Percentiles rank a stretch among this genome's conserved stretches.
These are phyloP conservation scores for Aspergillus pseudotamarii DNA, from an alignment of 2,329 filamentous ascomycete species.

Conservation along the genomic window DNA sequence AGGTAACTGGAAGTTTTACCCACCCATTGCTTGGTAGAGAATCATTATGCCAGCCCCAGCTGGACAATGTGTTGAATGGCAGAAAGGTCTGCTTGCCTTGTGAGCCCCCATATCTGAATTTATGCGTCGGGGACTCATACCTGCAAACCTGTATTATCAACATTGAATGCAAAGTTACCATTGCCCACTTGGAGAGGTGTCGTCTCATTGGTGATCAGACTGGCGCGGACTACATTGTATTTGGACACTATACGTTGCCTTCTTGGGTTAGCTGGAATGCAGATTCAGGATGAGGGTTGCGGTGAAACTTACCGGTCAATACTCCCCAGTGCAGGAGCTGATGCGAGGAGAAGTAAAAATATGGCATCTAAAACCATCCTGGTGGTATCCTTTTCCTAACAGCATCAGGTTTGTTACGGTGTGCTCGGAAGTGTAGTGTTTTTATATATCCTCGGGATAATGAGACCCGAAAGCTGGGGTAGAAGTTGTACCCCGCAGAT, in stretches of 20 bases:
- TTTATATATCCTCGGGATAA: background rate
- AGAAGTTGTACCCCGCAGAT: background rate
- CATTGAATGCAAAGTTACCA: slow-evolving; percentile 20
- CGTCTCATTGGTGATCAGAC: slow-evolving; percentile 16
- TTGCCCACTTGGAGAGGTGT: slow-evolving; percentile 21
- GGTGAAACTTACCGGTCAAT: slow-evolving; percentile 5
- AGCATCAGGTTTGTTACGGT: no score
- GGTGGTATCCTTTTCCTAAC: background rate
- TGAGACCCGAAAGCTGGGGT: background rate
- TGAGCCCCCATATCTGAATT: background rate
- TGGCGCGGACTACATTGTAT: slow-evolving; percentile 17
- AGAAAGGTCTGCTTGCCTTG: slow-evolving; percentile 9
- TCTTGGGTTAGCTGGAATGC: background rate
- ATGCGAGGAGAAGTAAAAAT: background rate
- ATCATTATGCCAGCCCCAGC: slow-evolving; percentile 23
- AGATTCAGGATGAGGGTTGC: background rate
- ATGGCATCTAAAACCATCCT: background rate
- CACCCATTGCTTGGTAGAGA: slow-evolving; percentile 16
- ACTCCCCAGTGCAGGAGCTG: background rate
- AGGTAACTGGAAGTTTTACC: background rate
- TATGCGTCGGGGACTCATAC: background rate
- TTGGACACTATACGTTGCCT: slow-evolving; percentile 13
- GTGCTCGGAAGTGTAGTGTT: no score
- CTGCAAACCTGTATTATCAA: slow-evolving; percentile 21
- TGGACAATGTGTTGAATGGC: slow-evolving; percentile 20